phyloP scores from a whole-genome alignment of 2,329 filamentous ascomycete genomes.

The Trichoderma sp. region DNA sequence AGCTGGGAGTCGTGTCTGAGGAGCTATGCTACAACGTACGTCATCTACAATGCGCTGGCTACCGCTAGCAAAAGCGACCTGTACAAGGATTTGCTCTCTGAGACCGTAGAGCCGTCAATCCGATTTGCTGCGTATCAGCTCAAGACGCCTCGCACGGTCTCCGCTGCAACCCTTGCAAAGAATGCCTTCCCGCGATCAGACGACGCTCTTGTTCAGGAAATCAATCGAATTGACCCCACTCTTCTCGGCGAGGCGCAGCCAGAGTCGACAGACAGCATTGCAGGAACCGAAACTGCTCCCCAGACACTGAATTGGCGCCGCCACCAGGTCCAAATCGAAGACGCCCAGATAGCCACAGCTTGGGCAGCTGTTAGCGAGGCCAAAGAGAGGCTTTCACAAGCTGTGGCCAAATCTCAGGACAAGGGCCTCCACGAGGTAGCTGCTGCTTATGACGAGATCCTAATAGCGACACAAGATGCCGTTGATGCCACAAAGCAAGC shows the following conservation, averaged over 20 bases:
- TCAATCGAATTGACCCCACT: conserved; percentile 72
- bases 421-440: conserved; percentile 69
- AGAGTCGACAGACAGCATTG: conserved; percentile 54
- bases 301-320: conserved; percentile 84
- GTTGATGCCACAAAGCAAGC: conserved; percentile 92
- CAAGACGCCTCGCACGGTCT: conserved; percentile 81
- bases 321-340: conserved; percentile 84
- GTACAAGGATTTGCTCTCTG: conserved; percentile 82
- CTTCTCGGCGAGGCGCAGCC: conserved; percentile 62
- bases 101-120: conserved; percentile 89
- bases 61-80: conserved; percentile 66
- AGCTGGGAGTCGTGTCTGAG: conserved; percentile 79
- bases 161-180: conserved; percentile 77
- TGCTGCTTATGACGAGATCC: conserved; percentile 85
- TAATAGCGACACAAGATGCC: conserved; percentile 89
- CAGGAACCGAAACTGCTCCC: conserved; percentile 61
- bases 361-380: conserved; percentile 69
- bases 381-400: conserved; percentile 53
- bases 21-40: conserved; percentile 74
- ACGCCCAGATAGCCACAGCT: conserved; percentile 86
- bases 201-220: conserved; percentile 61
- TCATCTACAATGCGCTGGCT: conserved; percentile 81
- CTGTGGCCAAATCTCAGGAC: conserved; percentile 49
- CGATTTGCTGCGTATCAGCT: conserved; percentile 93
- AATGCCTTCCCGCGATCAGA: conserved; percentile 75